Evolutionary conservation across 768 basidiomycete genomes (phyloP), one percentile per base, ranked within the genome.

Genomic region (Antrodiella citrinella): DNA sequence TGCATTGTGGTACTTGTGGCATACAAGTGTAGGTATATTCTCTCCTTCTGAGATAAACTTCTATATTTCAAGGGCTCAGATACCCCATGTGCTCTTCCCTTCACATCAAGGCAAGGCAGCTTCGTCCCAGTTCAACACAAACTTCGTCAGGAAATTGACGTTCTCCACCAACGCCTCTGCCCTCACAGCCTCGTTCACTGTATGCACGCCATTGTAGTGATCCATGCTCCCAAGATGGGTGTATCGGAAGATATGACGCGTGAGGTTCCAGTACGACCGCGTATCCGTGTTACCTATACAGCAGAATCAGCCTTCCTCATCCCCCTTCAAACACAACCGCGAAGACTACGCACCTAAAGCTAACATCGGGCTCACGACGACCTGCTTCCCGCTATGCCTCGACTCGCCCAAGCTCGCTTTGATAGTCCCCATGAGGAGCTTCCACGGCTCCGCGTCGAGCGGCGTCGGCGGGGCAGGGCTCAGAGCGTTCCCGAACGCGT

Each of bases 181-280:
- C 11, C 52, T 52, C 41, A 71, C 62, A 40, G 61, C 69, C 55
- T 67, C 65, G 54, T 65, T 62, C 15, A 65, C 52, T 7, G 65
- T 64, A 51, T 67, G 65, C 26, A 61, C 57, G 3, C 58, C 57
- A 48, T 62, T 45, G 23, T 54, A 54, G 4, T 52, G 60, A 2
- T 56, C 54, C 2, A 54, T 58, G 2, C 53, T 48, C 47, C 55
- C 56, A 38, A 56, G 54, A 52, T 67, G 63, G 46, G 56, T 62
- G 57, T 73, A 77, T 39, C 74, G 73, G 63, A 73, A 73, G 50
- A 76, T 75, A 53, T 75, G 67, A 26, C 54, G 55, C 19, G 75
- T 73, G 21, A 77, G 65, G 48, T 65, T 63, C 75, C 73, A 74
- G 47, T 75, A 74, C 45, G 64, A 63, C 39, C 63, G 54, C 13